Percentiles rank a stretch among this genome's conserved stretches.
Conservation (phyloP, 768 basidiomycete species). For the Auriscalpium microsporum region DNA sequence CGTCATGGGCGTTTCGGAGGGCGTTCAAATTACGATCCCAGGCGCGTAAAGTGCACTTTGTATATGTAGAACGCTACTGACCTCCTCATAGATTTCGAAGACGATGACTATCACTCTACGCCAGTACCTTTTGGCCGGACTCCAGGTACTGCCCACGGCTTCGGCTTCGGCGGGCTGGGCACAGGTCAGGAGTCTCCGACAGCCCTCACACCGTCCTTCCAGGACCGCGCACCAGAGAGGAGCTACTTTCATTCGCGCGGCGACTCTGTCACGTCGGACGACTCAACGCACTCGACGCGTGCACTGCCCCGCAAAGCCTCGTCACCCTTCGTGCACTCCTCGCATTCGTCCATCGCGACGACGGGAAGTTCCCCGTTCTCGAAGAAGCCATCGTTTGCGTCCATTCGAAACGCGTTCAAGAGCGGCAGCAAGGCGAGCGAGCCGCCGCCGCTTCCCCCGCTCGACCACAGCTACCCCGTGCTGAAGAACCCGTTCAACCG, state of each 20-base stretch:
- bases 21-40: conserved; percentile 41
- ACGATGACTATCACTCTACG: conserved; percentile 57
- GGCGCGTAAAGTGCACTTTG: conserved; percentile 21
- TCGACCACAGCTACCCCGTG: conserved; percentile 65
- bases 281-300: conserved; percentile 57
- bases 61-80: conserved; percentile 7
- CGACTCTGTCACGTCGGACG: conserved; percentile 74
- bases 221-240: conserved; percentile 40
- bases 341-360: conserved; percentile 55
- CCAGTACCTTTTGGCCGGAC: conserved; percentile 64
- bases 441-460: conserved; percentile 64
- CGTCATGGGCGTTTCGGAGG: conserved; percentile 28
- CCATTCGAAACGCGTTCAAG: conserved; percentile 82
- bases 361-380: conserved; percentile 44
- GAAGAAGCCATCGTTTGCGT: conserved; percentile 81
- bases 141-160: conserved; percentile 25
- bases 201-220: conserved; percentile 39
- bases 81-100: conserved; percentile 57
- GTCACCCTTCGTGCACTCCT: conserved; percentile 58
- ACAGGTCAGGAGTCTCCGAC: conserved; percentile 65
- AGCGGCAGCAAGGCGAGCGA: conserved; percentile 45
- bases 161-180: conserved; percentile 20
- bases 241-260: conserved; percentile 68
- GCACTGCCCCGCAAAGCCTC: conserved; percentile 27
- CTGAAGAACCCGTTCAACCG: conserved; percentile 79